These are phyloP conservation scores for Funneliformis geosporum DNA, from an alignment of 192 early-diverging fungal genomes.

Conservation along the genomic window DNA sequence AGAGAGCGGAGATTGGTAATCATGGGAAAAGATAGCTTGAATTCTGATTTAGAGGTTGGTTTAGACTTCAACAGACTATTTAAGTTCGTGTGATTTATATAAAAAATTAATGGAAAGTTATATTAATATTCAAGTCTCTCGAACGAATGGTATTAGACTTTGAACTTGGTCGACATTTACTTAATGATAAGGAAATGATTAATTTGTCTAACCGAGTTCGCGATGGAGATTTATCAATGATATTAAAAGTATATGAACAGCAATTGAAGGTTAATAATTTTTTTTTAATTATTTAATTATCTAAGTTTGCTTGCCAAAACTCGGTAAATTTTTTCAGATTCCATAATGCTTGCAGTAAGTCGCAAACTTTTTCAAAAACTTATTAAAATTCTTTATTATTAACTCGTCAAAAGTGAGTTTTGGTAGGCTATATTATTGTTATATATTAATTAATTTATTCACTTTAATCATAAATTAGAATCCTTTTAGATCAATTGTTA, in stretches of 20 bases:
- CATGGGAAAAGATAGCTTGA: constrained; percentile 71
- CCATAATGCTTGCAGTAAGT: too few relatives aligned
- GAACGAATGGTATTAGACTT: constrained; percentile 90
- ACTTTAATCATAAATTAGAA: constrained; percentile 36
- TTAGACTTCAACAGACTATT: not conserved
- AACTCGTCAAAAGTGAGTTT: too few relatives aligned
- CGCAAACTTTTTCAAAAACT: too few relatives aligned
- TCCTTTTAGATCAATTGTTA: constrained; percentile 48
- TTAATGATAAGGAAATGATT: constrained; percentile 54
- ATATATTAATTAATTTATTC: not conserved
- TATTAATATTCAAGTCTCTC: constrained; percentile 55
- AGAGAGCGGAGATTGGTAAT: constrained; percentile 75
- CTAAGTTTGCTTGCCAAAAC: not conserved
- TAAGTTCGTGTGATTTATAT: not conserved
- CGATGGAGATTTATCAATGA: constrained; percentile 78
- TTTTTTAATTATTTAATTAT: not conserved
- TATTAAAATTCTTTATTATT: too few relatives aligned
- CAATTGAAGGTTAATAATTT: constrained; percentile 61
- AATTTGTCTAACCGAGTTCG: constrained; percentile 58
- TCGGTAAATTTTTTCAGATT: constrained; percentile 20
- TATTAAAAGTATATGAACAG: constrained; percentile 77
- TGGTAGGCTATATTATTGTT: too few relatives aligned
- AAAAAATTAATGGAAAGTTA: not conserved
- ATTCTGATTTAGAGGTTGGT: constrained; percentile 71
- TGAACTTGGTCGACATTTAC: constrained; percentile 52